phyloP scores from a whole-genome alignment of 2,329 filamentous ascomycete species.

The Colletotrichum cuscutae region DNA sequence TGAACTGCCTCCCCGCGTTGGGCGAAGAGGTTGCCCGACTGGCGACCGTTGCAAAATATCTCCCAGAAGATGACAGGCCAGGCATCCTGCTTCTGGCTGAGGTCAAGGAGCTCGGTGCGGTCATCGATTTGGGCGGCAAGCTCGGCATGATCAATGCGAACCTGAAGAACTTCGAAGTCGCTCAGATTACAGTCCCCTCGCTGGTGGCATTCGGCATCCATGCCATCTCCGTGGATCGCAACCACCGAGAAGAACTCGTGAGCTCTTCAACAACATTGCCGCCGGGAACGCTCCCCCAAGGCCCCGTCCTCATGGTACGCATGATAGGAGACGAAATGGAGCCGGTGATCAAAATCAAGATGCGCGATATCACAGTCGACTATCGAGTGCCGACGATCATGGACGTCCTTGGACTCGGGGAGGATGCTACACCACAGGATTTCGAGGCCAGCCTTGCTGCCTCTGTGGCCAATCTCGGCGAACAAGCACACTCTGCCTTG shows the following conservation, averaged over 20 bases:
- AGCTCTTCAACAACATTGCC: slow-evolving; percentile 54
- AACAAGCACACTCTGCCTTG: slow-evolving; percentile 66
- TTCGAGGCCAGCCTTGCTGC: slow-evolving; percentile 80
- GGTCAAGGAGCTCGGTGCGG: slow-evolving; percentile 71
- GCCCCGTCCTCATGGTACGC: slow-evolving; percentile 80
- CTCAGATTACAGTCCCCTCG: slow-evolving; percentile 86
- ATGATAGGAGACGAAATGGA: slow-evolving; percentile 96
- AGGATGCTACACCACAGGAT: slow-evolving; percentile 76
- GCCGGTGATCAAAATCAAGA: slow-evolving; percentile 86
- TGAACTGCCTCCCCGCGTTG: slow-evolving; percentile 76
- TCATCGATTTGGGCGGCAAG: slow-evolving; percentile 72
- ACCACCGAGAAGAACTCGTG: slow-evolving; percentile 77
- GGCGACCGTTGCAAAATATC: slow-evolving; percentile 89
- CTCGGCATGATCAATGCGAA: slow-evolving; percentile 73
- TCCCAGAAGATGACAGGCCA: slow-evolving; percentile 94
- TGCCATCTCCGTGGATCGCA: slow-evolving; percentile 69
- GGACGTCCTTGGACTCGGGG: slow-evolving; percentile 77
- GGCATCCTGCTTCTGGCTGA: slow-evolving; percentile 81
- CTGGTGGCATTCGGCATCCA: slow-evolving; percentile 82
- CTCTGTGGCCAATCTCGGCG: slow-evolving; percentile 81
- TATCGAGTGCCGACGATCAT: slow-evolving; percentile 88
- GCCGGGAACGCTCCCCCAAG: slow-evolving; percentile 33
- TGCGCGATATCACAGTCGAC: slow-evolving; percentile 86
- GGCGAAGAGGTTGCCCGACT: slow-evolving; percentile 84
- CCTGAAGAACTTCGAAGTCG: slow-evolving; percentile 74